Evolutionary conservation across 202 grass and related monocot species (phyloP).

Genomic region (Sporobolus alterniflorus): DNA sequence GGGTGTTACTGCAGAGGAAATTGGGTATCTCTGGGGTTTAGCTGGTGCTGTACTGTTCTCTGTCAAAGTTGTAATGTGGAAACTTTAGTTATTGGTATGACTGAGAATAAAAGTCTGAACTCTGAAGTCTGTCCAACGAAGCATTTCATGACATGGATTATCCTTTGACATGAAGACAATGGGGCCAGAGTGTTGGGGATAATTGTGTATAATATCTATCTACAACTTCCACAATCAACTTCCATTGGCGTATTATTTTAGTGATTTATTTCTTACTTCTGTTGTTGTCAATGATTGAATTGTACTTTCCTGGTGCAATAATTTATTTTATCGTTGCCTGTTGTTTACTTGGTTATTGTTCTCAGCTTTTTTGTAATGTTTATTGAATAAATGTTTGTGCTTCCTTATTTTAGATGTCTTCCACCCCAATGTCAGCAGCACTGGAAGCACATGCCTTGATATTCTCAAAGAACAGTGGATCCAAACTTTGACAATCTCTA

Average conservation of each 20-base stretch:
- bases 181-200: neutral
- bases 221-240: neutral
- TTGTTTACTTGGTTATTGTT: neutral
- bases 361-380: neutral
- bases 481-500: slow-evolving; percentile 89
- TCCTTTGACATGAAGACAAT: neutral
- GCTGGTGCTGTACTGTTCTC: no score
- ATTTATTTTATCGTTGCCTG: neutral
- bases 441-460: slow-evolving; percentile 92
- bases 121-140: slow-evolving; percentile 2
- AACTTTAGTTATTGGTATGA: neutral
- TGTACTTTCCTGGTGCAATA: neutral
- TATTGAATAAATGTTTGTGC: slow-evolving; percentile 22
- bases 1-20: no score
- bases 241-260: neutral
- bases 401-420: slow-evolving; percentile 68
- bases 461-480: slow-evolving; percentile 98
- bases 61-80: neutral
- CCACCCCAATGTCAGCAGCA: slow-evolving; percentile 91
- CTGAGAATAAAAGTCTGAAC: no score
- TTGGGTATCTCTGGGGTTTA: no score
- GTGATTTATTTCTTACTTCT: neutral
- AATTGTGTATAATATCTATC: neutral
- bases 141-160: neutral
- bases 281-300: neutral